Evolutionary conservation across 1,284 basidiomycete species (phyloP).

Genomic region (Sporisorium reilianum): DNA sequence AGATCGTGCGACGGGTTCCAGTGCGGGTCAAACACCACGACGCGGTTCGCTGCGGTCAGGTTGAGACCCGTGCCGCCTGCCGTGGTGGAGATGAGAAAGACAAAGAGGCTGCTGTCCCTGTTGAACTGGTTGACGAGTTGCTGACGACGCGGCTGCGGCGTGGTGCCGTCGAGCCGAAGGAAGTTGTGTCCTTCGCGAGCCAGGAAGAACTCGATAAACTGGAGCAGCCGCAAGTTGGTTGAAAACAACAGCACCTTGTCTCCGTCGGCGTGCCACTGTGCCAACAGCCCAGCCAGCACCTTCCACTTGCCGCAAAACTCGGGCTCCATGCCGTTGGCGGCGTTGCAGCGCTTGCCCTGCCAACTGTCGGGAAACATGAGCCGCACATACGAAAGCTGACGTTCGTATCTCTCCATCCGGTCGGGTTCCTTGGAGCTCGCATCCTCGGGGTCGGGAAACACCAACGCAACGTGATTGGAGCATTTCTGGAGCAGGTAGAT

Average conservation of each 20-base stretch:
- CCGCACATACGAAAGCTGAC: constrained; percentile 58
- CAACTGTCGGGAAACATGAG: constrained; percentile 65
- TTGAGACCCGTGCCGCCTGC: constrained; percentile 83
- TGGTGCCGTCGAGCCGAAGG: constrained; percentile 79
- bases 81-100: constrained; percentile 88
- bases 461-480: constrained; percentile 84
- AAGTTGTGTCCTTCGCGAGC: constrained; percentile 76
- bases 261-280: constrained; percentile 70
- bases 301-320: constrained; percentile 86
- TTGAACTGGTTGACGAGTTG: constrained; percentile 83
- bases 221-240: constrained; percentile 83
- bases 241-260: constrained; percentile 78
- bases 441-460: constrained; percentile 76
- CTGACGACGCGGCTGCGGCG: constrained; percentile 68
- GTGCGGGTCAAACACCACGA: constrained; percentile 86
- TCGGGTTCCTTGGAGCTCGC: constrained; percentile 29
- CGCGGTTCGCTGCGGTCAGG: constrained; percentile 88
- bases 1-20: constrained; percentile 85
- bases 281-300: constrained; percentile 78
- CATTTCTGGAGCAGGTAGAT: constrained; percentile 83
- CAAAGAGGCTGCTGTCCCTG: constrained; percentile 77
- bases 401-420: constrained; percentile 52
- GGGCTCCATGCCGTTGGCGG: constrained; percentile 63
- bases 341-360: constrained; percentile 46
- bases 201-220: constrained; percentile 81